Conservation (phyloP, 805 yeast genomes). For the Saccharomycopsis sp. region DNA sequence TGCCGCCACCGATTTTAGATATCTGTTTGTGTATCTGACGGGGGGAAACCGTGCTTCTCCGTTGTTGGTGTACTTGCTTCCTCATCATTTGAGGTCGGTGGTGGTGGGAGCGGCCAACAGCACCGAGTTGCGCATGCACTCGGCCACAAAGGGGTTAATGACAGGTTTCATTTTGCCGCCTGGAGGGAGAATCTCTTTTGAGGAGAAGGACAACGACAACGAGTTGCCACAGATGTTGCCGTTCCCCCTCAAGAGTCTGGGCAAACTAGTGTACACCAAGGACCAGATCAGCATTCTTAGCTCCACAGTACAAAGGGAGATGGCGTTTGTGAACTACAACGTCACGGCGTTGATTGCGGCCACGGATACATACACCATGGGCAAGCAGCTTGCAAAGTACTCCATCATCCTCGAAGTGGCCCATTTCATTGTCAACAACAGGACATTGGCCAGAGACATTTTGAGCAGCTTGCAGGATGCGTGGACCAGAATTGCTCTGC, state of each 20-base stretch:
- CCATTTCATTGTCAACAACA: slow-evolving; percentile 38
- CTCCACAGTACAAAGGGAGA: too few relatives aligned
- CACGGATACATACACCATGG: slow-evolving; percentile 41
- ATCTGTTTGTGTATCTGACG: slow-evolving; percentile 39
- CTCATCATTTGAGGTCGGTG: slow-evolving; percentile 38
- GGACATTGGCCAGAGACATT: slow-evolving; percentile 30
- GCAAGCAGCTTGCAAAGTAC: slow-evolving; percentile 47
- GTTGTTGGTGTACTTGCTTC: slow-evolving; percentile 41
- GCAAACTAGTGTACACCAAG: too few relatives aligned
- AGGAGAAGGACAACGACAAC: too few relatives aligned
- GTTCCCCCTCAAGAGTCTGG: too few relatives aligned
- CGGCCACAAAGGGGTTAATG: slow-evolving; percentile 46
- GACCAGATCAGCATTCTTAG: too few relatives aligned
- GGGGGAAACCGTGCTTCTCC: slow-evolving; percentile 39
- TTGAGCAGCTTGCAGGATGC: slow-evolving; percentile 35
- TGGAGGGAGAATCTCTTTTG: too few relatives aligned
- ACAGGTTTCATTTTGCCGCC: too few relatives aligned
- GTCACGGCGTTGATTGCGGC: slow-evolving; percentile 33
- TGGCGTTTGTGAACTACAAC: slow-evolving; percentile 31
- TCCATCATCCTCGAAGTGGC: slow-evolving; percentile 47
- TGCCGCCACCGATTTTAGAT: slow-evolving; percentile 39
- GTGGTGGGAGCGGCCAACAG: slow-evolving; percentile 24
- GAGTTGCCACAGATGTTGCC: too few relatives aligned
- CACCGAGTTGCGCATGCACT: slow-evolving; percentile 36
- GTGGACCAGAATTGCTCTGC: slow-evolving; percentile 32